Conservation (phyloP, 2,329 filamentous ascomycete genomes). For the Aspergillus puulaauensis region DNA sequence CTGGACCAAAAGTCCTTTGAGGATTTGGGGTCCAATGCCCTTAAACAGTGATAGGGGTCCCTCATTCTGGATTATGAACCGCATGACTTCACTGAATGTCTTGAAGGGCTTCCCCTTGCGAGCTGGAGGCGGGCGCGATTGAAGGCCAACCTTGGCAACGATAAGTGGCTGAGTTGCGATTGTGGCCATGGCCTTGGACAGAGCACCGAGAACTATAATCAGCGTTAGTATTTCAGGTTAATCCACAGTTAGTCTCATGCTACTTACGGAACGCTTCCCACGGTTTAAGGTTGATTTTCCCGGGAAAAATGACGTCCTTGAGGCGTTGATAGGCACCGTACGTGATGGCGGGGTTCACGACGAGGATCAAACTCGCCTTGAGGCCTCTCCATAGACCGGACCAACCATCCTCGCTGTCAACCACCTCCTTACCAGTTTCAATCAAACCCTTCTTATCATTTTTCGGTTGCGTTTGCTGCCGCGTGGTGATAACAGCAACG, state of each 20-base stretch:
- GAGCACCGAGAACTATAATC: conserved; percentile 74
- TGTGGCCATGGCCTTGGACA: conserved; percentile 90
- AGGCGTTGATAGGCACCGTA: conserved; percentile 95
- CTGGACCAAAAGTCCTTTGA: conserved; percentile 91
- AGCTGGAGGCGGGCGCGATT: conserved; percentile 83
- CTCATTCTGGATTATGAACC: conserved; percentile 87
- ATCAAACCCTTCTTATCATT: conserved; percentile 80
- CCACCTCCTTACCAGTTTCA: conserved; percentile 83
- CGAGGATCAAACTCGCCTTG: conserved; percentile 92
- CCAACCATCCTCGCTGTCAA: conserved; percentile 86
- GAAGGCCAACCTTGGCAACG: conserved; percentile 94
- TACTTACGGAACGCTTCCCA: conserved; percentile 88
- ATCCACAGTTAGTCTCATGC: not conserved
- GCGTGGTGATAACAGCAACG: conserved; percentile 89
- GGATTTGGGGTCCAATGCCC: conserved; percentile 88
- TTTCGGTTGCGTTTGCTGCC: conserved; percentile 90
- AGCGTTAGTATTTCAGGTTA: conserved; percentile 12
- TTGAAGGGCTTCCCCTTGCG: conserved; percentile 90
- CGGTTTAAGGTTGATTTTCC: conserved; percentile 71
- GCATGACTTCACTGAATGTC: conserved; percentile 91
- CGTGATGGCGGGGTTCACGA: conserved; percentile 95
- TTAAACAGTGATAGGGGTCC: conserved; percentile 86
- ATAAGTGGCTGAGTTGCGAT: conserved; percentile 93
- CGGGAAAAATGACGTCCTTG: conserved; percentile 73
- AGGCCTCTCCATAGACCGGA: conserved; percentile 90